phyloP scores from a whole-genome alignment of 108 stramenopile genomes.

The Cylindrotheca closterium region DNA sequence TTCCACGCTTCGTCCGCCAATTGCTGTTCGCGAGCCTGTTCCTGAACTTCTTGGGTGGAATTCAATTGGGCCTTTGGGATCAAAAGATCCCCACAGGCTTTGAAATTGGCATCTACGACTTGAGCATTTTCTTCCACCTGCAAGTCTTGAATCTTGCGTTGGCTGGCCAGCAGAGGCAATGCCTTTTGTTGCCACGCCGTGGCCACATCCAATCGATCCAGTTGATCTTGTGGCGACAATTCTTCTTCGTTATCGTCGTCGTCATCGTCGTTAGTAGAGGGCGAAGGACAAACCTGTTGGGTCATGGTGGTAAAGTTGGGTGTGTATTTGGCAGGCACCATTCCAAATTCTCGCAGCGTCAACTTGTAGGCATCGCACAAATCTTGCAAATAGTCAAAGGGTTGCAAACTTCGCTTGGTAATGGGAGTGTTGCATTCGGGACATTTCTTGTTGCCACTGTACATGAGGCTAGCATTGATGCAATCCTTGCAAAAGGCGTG shows the following conservation, averaged over 20 bases:
- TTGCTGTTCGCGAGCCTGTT: constrained; percentile 37
- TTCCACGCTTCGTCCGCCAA: constrained; percentile 23
- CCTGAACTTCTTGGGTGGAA: constrained; percentile 30
- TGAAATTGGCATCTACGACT: constrained; percentile 24
- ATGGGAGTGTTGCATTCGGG: constrained; percentile 53
- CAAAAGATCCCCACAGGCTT: constrained; percentile 6
- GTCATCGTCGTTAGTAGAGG: constrained; percentile 14
- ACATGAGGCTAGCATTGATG: constrained; percentile 25
- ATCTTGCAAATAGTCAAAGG: constrained; percentile 41
- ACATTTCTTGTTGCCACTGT: constrained; percentile 33
- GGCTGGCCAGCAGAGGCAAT: constrained; percentile 5
- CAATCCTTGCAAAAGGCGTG: constrained; percentile 67
- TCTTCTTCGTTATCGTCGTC: constrained; percentile 5
- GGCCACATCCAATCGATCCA: constrained; percentile 31
- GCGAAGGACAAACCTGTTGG: constrained; percentile 37
- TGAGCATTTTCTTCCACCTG: constrained; percentile 29
- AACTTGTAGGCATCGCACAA: constrained; percentile 53
- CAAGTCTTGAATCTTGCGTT: background rate
- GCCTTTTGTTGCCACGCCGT: constrained; percentile 17
- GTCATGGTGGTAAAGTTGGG: constrained; percentile 54
- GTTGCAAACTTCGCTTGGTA: constrained; percentile 35
- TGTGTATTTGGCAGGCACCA: constrained; percentile 47
- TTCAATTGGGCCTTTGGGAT: constrained; percentile 8
- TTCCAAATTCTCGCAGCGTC: constrained; percentile 49
- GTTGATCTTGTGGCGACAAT: background rate